Base-by-base conservation (phyloP, 768 basidiomycete species). In the Mrakia frigida region DNA sequence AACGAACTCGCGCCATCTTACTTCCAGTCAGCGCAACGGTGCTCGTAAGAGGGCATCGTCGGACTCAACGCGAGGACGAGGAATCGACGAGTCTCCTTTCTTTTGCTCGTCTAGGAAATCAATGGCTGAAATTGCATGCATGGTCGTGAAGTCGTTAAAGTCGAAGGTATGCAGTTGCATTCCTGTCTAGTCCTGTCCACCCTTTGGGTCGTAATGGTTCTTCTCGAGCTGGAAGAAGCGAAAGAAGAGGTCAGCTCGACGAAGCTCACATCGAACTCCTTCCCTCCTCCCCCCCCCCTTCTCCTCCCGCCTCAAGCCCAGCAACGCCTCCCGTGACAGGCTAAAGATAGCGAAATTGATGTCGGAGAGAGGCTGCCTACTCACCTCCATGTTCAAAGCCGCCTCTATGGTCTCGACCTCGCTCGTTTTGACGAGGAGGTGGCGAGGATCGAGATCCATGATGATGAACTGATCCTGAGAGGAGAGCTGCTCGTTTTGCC, bases 401-500 rank as follows among this genome's bases (percentile, higher is more conserved):
- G 70, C 39, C 41, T 78, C 77, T 35, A 74, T 70, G 1, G 18
- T 16, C 11, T 68, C 56, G 52, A 73, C 56, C 46, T 74, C 67
- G n/a, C n/a, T 35, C 59, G 77, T 78, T 59, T 78, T 78, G 67
- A 78, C 68, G 67, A 78, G 63, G 21, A 78, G 67, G 41, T 78
- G 77, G 14, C 59, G 33, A 14, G 73, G n/a, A 39, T 78, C 77
- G 35, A 78, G 59, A 35, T 78, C 77, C 31, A 65, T 35, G 67
- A 78, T 74, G 72, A 78, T 74, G 59, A 78, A 78, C 50, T 78
- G 72, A 3, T 78, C 73, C 9, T 70, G 31, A 10, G 59, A 25
- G 21, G 77, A 23, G 16, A 70, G 67, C 46, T 46, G 14, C 25
- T 74, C 77, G 67, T 78, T 78, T 18, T 61, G 73, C 53, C 56